A percentile compares a stretch with the other conserved stretches of the same genome.
phyloP scores from a whole-genome alignment of 441 rosid species.

The Populus hybrid region DNA sequence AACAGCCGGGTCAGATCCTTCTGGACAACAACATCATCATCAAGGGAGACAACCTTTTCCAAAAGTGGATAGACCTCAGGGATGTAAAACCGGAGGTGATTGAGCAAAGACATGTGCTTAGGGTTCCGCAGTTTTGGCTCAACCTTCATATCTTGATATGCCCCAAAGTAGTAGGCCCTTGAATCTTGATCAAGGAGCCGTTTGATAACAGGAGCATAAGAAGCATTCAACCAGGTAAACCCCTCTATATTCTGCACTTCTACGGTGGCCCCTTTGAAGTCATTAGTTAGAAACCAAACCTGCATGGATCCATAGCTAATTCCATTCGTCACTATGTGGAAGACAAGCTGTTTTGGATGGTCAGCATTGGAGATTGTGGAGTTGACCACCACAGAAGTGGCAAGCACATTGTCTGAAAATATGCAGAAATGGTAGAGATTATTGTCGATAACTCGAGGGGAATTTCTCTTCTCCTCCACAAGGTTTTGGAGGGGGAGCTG shows the following conservation, averaged over 20 bases:
- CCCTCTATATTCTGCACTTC: conserved; percentile 76
- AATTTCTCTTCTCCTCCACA: conserved; percentile 62
- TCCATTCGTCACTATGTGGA: conserved; percentile 75
- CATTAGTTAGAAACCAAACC: conserved; percentile 76
- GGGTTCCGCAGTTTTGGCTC: conserved; percentile 67
- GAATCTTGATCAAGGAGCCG: conserved; percentile 50
- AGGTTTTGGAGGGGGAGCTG: conserved; percentile 47
- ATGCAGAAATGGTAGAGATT: conserved; percentile 93
- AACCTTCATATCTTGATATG: conserved; percentile 43
- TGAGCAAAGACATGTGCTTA: conserved; percentile 64
- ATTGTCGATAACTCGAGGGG: conserved; percentile 79
- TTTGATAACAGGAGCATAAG: conserved; percentile 69
- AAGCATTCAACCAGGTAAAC: conserved; percentile 79
- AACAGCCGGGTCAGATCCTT: conserved; percentile 88
- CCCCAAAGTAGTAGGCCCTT: conserved; percentile 50
- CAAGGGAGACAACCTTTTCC: conserved; percentile 86
- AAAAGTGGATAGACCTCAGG: conserved; percentile 87
- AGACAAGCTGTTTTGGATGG: conserved; percentile 85
- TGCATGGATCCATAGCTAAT: conserved; percentile 85
- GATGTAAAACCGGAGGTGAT: conserved; percentile 91
- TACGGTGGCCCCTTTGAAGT: conserved; percentile 71
- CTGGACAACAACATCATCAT: conserved; percentile 93
- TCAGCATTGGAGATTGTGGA: conserved; percentile 81
- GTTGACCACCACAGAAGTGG: conserved; percentile 78
- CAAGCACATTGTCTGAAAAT: conserved; percentile 82